phyloP scores from a whole-genome alignment of 2,329 filamentous ascomycete genomes.

The Ophiostoma angusticollis region DNA sequence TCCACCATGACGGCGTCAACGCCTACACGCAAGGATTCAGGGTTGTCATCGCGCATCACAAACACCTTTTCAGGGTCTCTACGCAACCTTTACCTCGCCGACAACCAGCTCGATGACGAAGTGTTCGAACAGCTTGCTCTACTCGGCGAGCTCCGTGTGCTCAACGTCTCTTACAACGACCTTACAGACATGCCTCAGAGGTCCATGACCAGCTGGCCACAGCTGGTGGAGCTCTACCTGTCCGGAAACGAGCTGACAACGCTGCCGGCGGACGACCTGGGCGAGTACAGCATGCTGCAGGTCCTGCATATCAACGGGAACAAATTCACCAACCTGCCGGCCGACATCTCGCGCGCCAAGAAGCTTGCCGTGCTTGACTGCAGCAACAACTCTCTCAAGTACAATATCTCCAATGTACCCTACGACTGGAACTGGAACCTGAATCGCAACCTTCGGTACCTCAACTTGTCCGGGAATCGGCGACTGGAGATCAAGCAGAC shows the following conservation, averaged over 20 bases:
- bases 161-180: constrained; percentile 92
- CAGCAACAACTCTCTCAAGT: constrained; percentile 88
- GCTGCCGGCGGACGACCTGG: constrained; percentile 83
- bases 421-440: constrained; percentile 99
- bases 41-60: constrained; percentile 62
- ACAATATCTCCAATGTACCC: constrained; percentile 97
- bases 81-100: constrained; percentile 73
- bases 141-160: constrained; percentile 68
- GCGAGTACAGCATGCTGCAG: constrained; percentile 76
- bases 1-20: constrained; percentile 41
- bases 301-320: constrained; percentile 94
- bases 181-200: constrained; percentile 84
- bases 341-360: constrained; percentile 86
- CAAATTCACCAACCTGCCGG: constrained; percentile 91
- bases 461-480: constrained; percentile 95
- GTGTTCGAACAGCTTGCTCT: constrained; percentile 84
- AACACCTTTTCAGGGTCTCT: constrained; percentile 84
- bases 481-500: constrained; percentile 76
- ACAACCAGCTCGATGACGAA: constrained; percentile 89
- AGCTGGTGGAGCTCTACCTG: constrained; percentile 82
- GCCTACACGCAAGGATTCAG: constrained; percentile 71
- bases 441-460: constrained; percentile 86
- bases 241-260: constrained; percentile 91
- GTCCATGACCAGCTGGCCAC: constrained; percentile 78
- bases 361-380: constrained; percentile 88